Base-by-base conservation (phyloP, 257 asterid species). In the Osmanthus fragrans region DNA sequence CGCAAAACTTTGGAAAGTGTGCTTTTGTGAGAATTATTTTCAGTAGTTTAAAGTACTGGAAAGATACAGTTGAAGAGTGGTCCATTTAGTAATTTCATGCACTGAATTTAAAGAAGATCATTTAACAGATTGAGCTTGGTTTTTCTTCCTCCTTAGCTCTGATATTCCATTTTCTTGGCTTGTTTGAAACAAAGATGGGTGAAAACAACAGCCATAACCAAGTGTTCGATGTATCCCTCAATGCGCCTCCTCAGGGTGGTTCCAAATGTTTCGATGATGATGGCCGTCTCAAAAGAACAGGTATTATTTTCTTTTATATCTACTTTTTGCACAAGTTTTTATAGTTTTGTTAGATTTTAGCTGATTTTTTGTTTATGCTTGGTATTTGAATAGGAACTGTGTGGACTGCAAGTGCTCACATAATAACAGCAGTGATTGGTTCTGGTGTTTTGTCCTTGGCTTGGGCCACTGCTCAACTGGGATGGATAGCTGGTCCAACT, bases 321-420 rank as follows among this genome's bases (percentile, higher is more conserved):
- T 19, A 21, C 5, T 34, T 34, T 34, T 5, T 34, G 0, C 39
- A 0, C 7, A 34, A 34, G 0, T 9, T 56, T 16, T 36, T 7
- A 9, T 6, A 60, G 15, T 60, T 21, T 7, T 12, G 8, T 39
- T 39, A 10, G 19, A 40, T 40, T 29, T 27, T 6, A n/a, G 23
- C 9, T 40, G 30, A 27, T 23, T 5, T 37, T 79, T 51, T 65
- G 30, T 39, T 32, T 13, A 23, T 56, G 19, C 6, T 16, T 1
- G 54, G 25, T 5, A 4, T 9, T n/a, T 11, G 6, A 45, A 33
- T 72, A 88, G 92, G 90, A 19, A 81, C 63, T 40, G 79, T 84
- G 0, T 88, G 92, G 92, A 88, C 92, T 5, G 87, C 92, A 56
- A 88, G 90, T 84, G 89, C 92, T 4, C 92, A 88, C 39, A 88